Conservation (phyloP, 257 asterid species). For the Marsdenia floribunda region DNA sequence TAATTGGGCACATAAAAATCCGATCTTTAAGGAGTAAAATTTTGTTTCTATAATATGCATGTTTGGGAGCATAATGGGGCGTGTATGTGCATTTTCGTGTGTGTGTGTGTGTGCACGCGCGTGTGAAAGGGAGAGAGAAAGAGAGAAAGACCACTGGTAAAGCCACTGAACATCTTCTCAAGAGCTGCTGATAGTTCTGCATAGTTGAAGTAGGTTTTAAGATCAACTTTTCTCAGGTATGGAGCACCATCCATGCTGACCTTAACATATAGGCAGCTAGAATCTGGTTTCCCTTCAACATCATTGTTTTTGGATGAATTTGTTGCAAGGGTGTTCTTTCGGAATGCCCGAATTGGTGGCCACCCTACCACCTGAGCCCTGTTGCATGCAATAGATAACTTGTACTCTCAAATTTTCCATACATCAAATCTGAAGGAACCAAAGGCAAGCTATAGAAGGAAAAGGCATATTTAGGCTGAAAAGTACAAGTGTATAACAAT, state of each 20-base stretch:
- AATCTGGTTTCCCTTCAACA: conserved; percentile 4
- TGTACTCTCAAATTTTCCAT: not conserved
- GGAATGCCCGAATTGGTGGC: conserved; percentile 84
- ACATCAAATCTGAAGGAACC: not conserved
- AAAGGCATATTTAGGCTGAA: not conserved
- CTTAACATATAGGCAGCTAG: conserved; percentile 12
- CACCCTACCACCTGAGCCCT: conserved; percentile 91
- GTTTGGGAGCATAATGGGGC: not conserved
- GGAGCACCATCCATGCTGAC: conserved; percentile 25
- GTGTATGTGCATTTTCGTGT: not conserved
- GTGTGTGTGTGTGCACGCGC: no score
- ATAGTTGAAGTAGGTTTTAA: conserved; percentile 14
- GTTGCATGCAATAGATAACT: conserved; percentile 22
- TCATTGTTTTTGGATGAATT: conserved; percentile 2
- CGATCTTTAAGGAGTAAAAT: not conserved
- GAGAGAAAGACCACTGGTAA: conserved; percentile 12
- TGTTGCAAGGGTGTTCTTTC: conserved; percentile 30
- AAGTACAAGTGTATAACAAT: not conserved
- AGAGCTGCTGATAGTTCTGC: conserved; percentile 10
- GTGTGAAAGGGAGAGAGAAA: not conserved
- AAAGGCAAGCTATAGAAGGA: not conserved
- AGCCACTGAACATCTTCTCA: conserved; percentile 21
- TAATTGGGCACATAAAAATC: not conserved
- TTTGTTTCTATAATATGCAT: not conserved
- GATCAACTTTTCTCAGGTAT: conserved; percentile 19